These are phyloP conservation scores for Ocimum tenuiflorum DNA, from an alignment of 257 asterid genomes.

Conservation along the genomic window DNA sequence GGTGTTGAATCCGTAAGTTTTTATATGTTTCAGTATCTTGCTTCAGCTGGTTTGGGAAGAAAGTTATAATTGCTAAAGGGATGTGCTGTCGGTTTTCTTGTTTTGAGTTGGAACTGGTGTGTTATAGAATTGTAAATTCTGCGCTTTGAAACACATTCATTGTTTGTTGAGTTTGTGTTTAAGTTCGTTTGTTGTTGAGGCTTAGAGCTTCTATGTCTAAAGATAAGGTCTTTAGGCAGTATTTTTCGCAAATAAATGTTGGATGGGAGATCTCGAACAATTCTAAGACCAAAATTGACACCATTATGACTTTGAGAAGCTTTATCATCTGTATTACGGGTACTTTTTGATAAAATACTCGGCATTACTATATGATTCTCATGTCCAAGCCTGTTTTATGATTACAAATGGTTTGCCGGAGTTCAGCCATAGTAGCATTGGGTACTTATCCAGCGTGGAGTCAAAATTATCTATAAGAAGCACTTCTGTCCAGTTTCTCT, in stretches of 20 bases:
- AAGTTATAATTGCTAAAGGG: slow-evolving; percentile 12
- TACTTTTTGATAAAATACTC: not conserved
- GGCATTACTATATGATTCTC: not conserved
- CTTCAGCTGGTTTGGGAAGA: slow-evolving; percentile 2
- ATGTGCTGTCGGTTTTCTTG: slow-evolving; percentile 7
- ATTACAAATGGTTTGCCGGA: not conserved
- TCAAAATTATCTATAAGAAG: not conserved
- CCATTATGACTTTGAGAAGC: not conserved
- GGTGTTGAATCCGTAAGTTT: slow-evolving; percentile 78
- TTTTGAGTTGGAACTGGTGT: not conserved
- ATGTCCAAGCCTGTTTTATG: not conserved
- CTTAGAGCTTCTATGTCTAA: not conserved
- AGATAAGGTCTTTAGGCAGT: not conserved
- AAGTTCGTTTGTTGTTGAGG: not conserved
- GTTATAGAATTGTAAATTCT: not conserved
- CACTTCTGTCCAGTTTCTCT: not conserved
- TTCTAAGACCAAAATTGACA: not conserved
- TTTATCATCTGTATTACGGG: not conserved
- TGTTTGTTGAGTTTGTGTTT: not conserved
- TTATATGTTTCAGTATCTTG: not conserved
- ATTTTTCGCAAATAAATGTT: not conserved
- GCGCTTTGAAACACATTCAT: not conserved
- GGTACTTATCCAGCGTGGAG: not conserved
- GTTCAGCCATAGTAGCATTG: not conserved
- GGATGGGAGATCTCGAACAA: not conserved